phyloP scores from a whole-genome alignment of 176 grass and related monocot species.

The Juncus inflexus region DNA sequence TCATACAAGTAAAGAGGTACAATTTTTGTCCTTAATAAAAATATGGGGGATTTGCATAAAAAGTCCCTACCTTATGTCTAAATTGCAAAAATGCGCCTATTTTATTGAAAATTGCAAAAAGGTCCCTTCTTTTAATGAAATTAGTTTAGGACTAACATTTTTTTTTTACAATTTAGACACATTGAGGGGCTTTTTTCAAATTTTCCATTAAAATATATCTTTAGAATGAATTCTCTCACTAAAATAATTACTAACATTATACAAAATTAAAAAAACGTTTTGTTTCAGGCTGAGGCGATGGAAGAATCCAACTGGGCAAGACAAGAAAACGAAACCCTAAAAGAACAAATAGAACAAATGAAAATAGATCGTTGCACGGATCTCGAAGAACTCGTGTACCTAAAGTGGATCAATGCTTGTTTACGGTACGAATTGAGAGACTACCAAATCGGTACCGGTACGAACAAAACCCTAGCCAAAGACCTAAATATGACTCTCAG shows the following conservation, averaged over 20 bases:
- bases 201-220: constrained; percentile 12
- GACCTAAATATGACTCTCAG: constrained; percentile 82
- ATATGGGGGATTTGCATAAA: too few relatives aligned
- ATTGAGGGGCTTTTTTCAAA: constrained; percentile 4
- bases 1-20: constrained; percentile 56
- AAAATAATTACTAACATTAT: constrained; percentile 22
- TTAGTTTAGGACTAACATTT: too few relatives aligned
- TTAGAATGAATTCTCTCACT: constrained; percentile 19
- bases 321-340: constrained; percentile 65
- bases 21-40: neutral
- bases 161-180: too few relatives aligned
- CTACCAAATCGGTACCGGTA: constrained; percentile 17
- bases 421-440: constrained; percentile 83
- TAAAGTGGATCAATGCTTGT: constrained; percentile 99
- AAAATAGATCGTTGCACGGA: constrained; percentile 62
- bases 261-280: constrained; percentile 16
- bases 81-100: too few relatives aligned
- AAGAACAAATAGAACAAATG: constrained; percentile 66
- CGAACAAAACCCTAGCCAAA: constrained; percentile 50
- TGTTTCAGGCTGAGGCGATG: constrained; percentile 55
- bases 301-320: constrained; percentile 51
- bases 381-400: constrained; percentile 92
- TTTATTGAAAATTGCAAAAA: too few relatives aligned
- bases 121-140: too few relatives aligned
- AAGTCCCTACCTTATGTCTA: too few relatives aligned